These are phyloP conservation scores for Moesziomyces sp. DNA, from an alignment of 1,284 basidiomycete species.

Conservation along the genomic window DNA sequence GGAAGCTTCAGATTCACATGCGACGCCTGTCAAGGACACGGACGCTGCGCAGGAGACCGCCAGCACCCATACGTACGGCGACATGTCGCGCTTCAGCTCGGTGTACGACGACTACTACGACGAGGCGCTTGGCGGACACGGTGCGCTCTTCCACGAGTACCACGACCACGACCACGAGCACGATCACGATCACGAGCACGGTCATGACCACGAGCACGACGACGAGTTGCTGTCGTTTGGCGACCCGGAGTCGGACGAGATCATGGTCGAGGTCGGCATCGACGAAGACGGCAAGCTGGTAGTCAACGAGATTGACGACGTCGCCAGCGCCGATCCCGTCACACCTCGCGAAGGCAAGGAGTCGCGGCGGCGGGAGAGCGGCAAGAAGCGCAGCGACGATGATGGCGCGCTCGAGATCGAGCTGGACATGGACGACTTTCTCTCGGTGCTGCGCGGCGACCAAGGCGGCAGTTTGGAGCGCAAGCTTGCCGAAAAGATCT, in stretches of 20 bases:
- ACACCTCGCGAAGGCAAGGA: conserved; percentile 2
- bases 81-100: conserved; percentile 40
- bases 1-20: not conserved
- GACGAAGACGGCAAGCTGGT: conserved; percentile 26
- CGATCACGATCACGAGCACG: conserved; percentile 2
- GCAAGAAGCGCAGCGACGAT: conserved; percentile 29
- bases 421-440: conserved; percentile 36
- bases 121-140: conserved; percentile 34
- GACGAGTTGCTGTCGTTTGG: not conserved
- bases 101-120: conserved; percentile 49
- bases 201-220: conserved; percentile 1
- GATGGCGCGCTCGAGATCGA: conserved; percentile 21
- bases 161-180: conserved; percentile 8
- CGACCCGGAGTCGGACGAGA: conserved; percentile 12
- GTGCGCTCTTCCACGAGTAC: conserved; percentile 10
- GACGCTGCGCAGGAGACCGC: conserved; percentile 1
- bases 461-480: conserved; percentile 13
- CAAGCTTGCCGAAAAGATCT: conserved; percentile 36
- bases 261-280: conserved; percentile 18
- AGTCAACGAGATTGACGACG: conserved; percentile 13
- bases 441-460: conserved; percentile 21
- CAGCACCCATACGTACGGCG: conserved; percentile 40
- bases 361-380: conserved; percentile 5
- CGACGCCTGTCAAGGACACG: not conserved
- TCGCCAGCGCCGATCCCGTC: not conserved